Percentiles rank a stretch among this genome's conserved stretches.
Evolutionary conservation across 345 rosid genomes (phyloP).

Genomic region (Eucalyptus pauciflora): DNA sequence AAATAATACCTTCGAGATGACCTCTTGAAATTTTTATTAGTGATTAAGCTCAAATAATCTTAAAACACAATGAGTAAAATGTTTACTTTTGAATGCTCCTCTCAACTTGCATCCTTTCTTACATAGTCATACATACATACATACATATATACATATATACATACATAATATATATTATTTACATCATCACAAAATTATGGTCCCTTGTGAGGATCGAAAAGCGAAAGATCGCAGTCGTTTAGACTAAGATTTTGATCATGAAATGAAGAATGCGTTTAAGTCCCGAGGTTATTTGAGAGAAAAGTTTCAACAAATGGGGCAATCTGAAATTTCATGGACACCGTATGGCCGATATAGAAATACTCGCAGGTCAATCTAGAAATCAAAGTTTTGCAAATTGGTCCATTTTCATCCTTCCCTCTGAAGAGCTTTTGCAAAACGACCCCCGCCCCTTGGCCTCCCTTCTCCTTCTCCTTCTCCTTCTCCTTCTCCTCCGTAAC

Average conservation of each 20-base stretch:
- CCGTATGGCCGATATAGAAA: not conserved
- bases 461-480: not conserved
- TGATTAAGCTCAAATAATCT: too few relatives aligned
- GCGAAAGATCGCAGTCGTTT: accelerated
- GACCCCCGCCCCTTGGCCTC: not conserved
- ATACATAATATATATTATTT: too few relatives aligned
- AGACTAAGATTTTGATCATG: too few relatives aligned
- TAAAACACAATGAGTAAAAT: too few relatives aligned
- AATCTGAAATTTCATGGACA: not conserved
- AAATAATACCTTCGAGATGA: not conserved
- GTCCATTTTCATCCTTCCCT: not conserved
- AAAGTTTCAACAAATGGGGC: not conserved
- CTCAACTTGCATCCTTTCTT: too few relatives aligned
- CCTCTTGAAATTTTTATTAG: not conserved
- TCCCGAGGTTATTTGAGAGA: not conserved
- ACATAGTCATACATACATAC: too few relatives aligned
- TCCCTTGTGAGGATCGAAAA: too few relatives aligned
- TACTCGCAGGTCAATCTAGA: not conserved
- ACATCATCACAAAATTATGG: too few relatives aligned
- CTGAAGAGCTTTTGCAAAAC: not conserved
- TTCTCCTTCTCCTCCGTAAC: accelerated
- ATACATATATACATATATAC: too few relatives aligned
- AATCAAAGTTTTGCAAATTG: not conserved
- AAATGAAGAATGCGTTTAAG: not conserved
- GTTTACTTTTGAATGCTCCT: too few relatives aligned